phyloP scores from a whole-genome alignment of 2,329 filamentous ascomycete species.

The Fusarium zealandicum region DNA sequence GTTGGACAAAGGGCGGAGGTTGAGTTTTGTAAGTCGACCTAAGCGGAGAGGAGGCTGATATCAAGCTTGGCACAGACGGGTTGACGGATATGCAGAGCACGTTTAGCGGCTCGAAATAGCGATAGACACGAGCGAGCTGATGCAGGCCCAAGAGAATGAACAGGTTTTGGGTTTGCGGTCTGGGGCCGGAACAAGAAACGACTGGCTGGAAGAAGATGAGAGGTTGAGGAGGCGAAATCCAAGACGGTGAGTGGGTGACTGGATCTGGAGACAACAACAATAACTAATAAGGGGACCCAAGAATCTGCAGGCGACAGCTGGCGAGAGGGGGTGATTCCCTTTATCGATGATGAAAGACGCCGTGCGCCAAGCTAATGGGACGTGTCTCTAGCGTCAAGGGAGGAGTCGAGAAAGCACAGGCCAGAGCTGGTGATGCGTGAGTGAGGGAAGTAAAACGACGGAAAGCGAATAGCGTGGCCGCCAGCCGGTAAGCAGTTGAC shows the following conservation, averaged over 20 bases:
- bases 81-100: constrained; percentile 33
- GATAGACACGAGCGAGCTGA: constrained; percentile 13
- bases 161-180: constrained; percentile 33
- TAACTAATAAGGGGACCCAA: constrained; percentile 17
- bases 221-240: constrained; percentile 32
- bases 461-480: constrained; percentile 19
- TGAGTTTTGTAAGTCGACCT: constrained; percentile 39
- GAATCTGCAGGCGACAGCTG: constrained; percentile 32
- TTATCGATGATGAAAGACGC: constrained; percentile 42
- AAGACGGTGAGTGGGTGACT: constrained; percentile 29
- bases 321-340: constrained; percentile 35
- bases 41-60: constrained; percentile 27
- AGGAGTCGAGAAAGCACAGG: constrained; percentile 23
- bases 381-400: constrained; percentile 35
- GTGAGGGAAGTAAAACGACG: constrained; percentile 22
- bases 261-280: constrained; percentile 29
- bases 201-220: constrained; percentile 34
- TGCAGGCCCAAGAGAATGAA: constrained; percentile 31
- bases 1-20: constrained; percentile 20
- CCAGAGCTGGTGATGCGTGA: constrained; percentile 20
- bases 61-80: constrained; percentile 27
- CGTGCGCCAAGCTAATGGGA: constrained; percentile 36
- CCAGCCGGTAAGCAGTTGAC: constrained; percentile 13
- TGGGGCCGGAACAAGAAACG: constrained; percentile 31
- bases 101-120: constrained; percentile 36